phyloP scores from a whole-genome alignment of 306 rosid genomes.

The Trifolium pratense region DNA sequence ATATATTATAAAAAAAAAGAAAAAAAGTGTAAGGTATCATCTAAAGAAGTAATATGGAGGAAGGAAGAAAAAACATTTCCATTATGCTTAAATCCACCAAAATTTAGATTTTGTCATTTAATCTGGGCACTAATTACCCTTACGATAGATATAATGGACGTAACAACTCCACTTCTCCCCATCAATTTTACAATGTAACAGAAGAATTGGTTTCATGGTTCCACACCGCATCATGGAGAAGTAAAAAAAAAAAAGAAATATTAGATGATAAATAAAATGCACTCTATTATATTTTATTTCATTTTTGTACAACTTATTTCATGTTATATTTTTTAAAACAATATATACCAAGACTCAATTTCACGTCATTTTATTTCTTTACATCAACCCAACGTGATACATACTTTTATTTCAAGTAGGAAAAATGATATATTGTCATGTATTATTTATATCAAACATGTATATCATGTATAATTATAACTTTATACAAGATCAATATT shows the following conservation, averaged over 20 bases:
- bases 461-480: not conserved
- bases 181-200: too few relatives aligned
- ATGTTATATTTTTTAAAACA: not conserved
- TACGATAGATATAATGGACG: too few relatives aligned
- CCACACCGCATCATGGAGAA: not conserved
- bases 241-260: not conserved
- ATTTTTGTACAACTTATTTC: not conserved
- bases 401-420: not conserved
- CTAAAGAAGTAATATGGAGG: too few relatives aligned
- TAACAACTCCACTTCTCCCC: too few relatives aligned
- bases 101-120: too few relatives aligned
- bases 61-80: too few relatives aligned
- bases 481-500: conserved; percentile 18
- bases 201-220: not conserved
- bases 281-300: not conserved
- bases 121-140: too few relatives aligned
- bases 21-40: too few relatives aligned
- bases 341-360: not conserved
- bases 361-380: not conserved
- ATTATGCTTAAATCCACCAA: too few relatives aligned
- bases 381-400: not conserved
- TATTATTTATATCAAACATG: not conserved
- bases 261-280: not conserved
- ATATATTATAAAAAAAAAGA: too few relatives aligned
- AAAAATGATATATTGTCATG: not conserved